These are phyloP conservation scores for Fusarium newnesense DNA, from an alignment of 2,329 filamentous ascomycete species.

Conservation along the genomic window DNA sequence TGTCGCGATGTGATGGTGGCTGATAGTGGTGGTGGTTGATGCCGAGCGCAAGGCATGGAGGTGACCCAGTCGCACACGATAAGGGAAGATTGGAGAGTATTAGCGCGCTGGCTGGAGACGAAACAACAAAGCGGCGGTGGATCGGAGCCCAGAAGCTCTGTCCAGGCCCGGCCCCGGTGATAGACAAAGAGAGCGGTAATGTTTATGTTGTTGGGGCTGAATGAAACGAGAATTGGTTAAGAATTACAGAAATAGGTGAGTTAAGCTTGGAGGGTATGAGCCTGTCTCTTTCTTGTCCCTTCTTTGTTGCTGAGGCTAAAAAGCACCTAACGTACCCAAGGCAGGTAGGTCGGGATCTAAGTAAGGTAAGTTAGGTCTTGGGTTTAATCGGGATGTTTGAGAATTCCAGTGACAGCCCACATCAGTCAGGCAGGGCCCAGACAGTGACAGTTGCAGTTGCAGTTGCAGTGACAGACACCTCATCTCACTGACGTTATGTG, in stretches of 20 bases:
- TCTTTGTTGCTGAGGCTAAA: slow-evolving; percentile 1
- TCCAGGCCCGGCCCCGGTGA: slow-evolving; percentile 18
- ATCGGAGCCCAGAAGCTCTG: slow-evolving; percentile 41
- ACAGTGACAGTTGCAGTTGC: background rate
- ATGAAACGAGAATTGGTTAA: background rate
- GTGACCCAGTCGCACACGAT: slow-evolving; percentile 27
- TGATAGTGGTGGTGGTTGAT: slow-evolving; percentile 28
- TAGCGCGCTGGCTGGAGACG: slow-evolving; percentile 23
- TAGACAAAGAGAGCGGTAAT: slow-evolving; percentile 23
- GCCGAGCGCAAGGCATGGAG: slow-evolving; percentile 29
- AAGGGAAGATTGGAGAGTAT: slow-evolving; percentile 21
- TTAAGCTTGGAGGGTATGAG: background rate
- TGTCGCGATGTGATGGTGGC: slow-evolving; percentile 31
- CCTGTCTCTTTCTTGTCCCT: background rate
- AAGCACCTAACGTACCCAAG: background rate
- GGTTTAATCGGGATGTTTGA: background rate
- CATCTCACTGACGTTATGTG: background rate
- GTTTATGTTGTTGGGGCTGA: background rate
- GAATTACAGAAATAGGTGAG: background rate
- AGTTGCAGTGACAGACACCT: background rate
- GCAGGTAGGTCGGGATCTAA: background rate
- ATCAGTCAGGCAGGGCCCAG: background rate
- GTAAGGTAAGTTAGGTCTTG: background rate
- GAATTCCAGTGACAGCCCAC: background rate
- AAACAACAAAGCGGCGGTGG: slow-evolving; percentile 31